phyloP scores from a whole-genome alignment of 2,329 filamentous ascomycete species.

The Pezicula radicicola region DNA sequence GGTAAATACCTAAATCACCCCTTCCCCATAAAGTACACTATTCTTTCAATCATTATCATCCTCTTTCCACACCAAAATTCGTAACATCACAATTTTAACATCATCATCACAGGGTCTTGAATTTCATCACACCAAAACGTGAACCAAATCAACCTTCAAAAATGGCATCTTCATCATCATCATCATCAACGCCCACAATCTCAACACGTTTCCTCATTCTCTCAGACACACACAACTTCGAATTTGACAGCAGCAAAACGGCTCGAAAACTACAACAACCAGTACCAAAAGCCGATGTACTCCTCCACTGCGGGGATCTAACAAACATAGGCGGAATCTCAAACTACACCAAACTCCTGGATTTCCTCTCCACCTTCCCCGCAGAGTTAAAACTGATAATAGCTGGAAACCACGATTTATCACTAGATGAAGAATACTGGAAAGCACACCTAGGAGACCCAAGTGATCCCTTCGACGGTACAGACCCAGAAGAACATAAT shows the following conservation, averaged over 20 bases:
- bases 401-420: conserved; percentile 60
- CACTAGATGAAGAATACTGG: conserved; percentile 40
- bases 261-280: conserved; percentile 9
- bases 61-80: too few species aligned
- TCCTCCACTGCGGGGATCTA: conserved; percentile 37
- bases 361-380: conserved; percentile 32
- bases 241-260: conserved; percentile 13
- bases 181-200: conserved; percentile 4
- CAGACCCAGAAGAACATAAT: conserved; percentile 5
- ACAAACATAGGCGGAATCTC: conserved; percentile 27
- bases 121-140: too few species aligned
- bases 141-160: too few species aligned
- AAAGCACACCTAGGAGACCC: conserved; percentile 6
- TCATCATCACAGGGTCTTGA: too few species aligned
- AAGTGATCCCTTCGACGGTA: neutral
- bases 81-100: too few species aligned
- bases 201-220: conserved; percentile 24
- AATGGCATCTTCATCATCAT: neutral
- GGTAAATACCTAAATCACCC: too few species aligned
- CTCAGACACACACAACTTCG: conserved; percentile 25
- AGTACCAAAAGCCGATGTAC: conserved; percentile 28
- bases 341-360: conserved; percentile 27
- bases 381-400: conserved; percentile 60
- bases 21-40: too few species aligned
- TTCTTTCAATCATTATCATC: too few species aligned